Conservation (phyloP, 306 rosid species). For the Sechiopsis laciniata region DNA sequence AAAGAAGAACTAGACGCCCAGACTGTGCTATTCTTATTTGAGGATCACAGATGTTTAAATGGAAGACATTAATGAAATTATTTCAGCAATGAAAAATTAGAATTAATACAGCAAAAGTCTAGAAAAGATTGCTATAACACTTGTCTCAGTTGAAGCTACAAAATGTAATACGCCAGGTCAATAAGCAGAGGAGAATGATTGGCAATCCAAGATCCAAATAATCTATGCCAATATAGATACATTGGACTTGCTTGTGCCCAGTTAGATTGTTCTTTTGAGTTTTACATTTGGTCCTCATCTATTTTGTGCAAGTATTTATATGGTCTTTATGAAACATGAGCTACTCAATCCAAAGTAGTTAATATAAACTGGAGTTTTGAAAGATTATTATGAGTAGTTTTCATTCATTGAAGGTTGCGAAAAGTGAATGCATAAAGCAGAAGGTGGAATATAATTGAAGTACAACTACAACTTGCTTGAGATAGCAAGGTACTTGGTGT, state of each 20-base stretch:
- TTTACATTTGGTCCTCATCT: neutral
- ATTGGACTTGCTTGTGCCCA: no score
- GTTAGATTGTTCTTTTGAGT: no score
- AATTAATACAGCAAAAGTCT: neutral
- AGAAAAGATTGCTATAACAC: neutral
- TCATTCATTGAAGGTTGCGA: neutral
- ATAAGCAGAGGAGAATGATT: neutral
- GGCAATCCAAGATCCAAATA: neutral
- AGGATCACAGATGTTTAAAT: constrained; percentile 1
- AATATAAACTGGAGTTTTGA: no score
- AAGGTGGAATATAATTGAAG: neutral
- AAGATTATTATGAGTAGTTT: neutral
- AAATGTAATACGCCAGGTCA: neutral
- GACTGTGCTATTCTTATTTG: neutral
- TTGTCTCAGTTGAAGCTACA: constrained; percentile 14
- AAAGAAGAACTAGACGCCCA: neutral
- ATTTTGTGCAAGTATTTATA: no score
- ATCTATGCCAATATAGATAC: no score
- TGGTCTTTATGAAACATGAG: neutral
- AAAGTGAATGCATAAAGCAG: neutral
- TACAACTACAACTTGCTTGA: constrained; percentile 47
- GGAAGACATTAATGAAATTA: neutral
- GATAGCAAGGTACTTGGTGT: constrained; percentile 54
- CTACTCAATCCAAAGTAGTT: neutral
- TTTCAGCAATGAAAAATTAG: neutral